These are phyloP conservation scores for Citrus cavaleriei DNA, from an alignment of 345 rosid species.

Conservation along the genomic window DNA sequence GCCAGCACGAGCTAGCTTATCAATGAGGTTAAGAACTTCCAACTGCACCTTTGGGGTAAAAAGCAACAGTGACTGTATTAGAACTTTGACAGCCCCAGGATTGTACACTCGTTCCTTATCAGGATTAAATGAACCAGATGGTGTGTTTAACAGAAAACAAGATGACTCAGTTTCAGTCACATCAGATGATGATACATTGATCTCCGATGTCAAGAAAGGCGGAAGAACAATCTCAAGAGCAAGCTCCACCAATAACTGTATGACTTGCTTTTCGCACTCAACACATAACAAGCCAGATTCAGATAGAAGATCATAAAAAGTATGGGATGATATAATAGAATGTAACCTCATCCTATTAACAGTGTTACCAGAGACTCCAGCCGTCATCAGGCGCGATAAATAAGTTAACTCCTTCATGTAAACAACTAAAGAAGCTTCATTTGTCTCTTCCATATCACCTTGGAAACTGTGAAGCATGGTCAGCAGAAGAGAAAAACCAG, in stretches of 20 bases:
- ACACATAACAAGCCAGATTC: slow-evolving; percentile 96
- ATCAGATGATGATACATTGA: slow-evolving; percentile 37
- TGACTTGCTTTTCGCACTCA: slow-evolving; percentile 92
- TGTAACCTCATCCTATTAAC: slow-evolving; percentile 86
- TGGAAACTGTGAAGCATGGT: slow-evolving; percentile 90
- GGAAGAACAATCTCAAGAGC: slow-evolving; percentile 94
- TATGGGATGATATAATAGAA: slow-evolving; percentile 72
- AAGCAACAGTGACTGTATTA: slow-evolving; percentile 81
- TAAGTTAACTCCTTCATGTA: slow-evolving; percentile 73
- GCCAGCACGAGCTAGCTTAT: slow-evolving; percentile 81
- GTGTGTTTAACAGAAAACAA: slow-evolving; percentile 48
- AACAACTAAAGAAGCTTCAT: slow-evolving; percentile 51
- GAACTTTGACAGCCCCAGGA: slow-evolving; percentile 83
- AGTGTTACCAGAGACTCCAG: slow-evolving; percentile 75
- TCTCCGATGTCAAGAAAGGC: slow-evolving; percentile 71
- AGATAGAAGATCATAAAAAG: slow-evolving; percentile 83
- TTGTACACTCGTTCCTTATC: slow-evolving; percentile 84
- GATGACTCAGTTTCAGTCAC: slow-evolving; percentile 41
- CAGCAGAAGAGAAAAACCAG: slow-evolving; percentile 94
- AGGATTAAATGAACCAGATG: slow-evolving; percentile 65
- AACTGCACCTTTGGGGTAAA: slow-evolving; percentile 95
- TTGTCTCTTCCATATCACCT: slow-evolving; percentile 54
- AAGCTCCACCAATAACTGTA: slow-evolving; percentile 88
- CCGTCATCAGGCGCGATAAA: slow-evolving; percentile 83
- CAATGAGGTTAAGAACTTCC: slow-evolving; percentile 73